Evolutionary conservation across 139 green algal species (phyloP), one percentile per base, ranked within the genome.

Genomic region (Gonium pectorale): DNA sequence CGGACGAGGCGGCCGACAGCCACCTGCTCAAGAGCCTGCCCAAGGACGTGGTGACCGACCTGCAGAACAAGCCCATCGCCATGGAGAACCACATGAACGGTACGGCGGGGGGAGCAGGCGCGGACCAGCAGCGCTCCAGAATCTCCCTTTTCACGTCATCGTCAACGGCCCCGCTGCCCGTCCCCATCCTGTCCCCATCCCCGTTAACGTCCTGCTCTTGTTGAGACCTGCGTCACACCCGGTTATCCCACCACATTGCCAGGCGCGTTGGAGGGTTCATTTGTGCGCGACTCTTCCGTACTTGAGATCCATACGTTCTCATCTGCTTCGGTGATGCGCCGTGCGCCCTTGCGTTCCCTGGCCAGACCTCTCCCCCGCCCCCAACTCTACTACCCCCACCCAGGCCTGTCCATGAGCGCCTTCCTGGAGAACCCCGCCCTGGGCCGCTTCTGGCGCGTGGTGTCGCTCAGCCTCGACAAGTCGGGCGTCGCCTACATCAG

Each of bases 51-150:
- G 77, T 93, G 11, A 19, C 81, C 22, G 86, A 92, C 72, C 89
- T 98, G 82, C 90, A 96, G 75, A 86, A 92, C 69, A 79, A 88
- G 56, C 86, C 93, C 1, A 91, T 96, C 63, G 93, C 95, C 15
- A 96, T 97, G 91, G 91, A 98, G 88, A 98, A 97, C 89, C 95
- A 98, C 78, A 72, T 44, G 17, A 83, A 94, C 41, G 95, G 95
- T 94, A 71, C 44, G 90, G 0, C 2, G 49, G 71, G 1, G 68
- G 66, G 37, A n/a, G n/a, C n/a, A n/a, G n/a, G n/a, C n/a, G n/a
- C n/a, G n/a, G n/a, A n/a, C n/a, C n/a, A n/a, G n/a, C n/a, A n/a
- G n/a, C n/a, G n/a, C n/a, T n/a, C n/a, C n/a, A n/a, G n/a, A n/a
- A n/a, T n/a, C n/a, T n/a, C n/a, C n/a, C n/a, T n/a, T n/a, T n/a